Base-by-base conservation (phyloP, 1,284 basidiomycete species). In the Inonotus obliquus region DNA sequence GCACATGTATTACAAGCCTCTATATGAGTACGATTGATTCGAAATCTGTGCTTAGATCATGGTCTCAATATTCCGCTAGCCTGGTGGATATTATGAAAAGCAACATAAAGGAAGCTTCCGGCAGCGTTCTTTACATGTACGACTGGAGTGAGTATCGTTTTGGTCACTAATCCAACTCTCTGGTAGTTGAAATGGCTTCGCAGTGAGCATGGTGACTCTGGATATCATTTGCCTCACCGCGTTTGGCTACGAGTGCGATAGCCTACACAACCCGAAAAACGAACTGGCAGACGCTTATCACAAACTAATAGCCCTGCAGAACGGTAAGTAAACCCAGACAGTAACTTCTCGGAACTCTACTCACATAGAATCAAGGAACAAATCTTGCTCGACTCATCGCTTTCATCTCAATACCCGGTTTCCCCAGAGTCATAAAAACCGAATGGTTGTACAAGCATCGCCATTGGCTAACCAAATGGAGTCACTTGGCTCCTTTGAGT, bases 181-280 rank as follows among this genome's bases (percentile, higher is more conserved):
- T 17, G 17, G 38, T 13, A 21, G 17, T 21, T 35, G 53, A 59
- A 21, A 52, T 47, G 29, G 35, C 54, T 37, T 54, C 4, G 1
- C 60, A 81, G 79, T 80, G 75, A 77, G 76, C 65, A 82, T 81
- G 69, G 79, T 78, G 1, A 80, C 79, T 0, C 73, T 82, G 1
- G 79, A 81, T 62, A 79, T 82, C 57, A 80, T 82, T 38, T 81
- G 79, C 67, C 72, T 75, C 13, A 77, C 79, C 4, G 79, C 79
- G 0, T 81, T 81, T 62, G 79, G 79, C 14, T 81, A 81, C 65
- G 69, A 72, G 52, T 66, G 79, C 7, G 76, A 81, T 63, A 77
- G 77, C 2, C 69, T 82, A n/a, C 74, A 75, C 60, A 72, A 80
- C 59, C 77, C 79, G 4, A 68, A 77, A 60, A 79, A 80, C 59